Percentiles rank a stretch among this genome's conserved stretches.
These are phyloP conservation scores for Cercospora zeina DNA, from an alignment of 2,329 filamentous ascomycete genomes.

Conservation along the genomic window DNA sequence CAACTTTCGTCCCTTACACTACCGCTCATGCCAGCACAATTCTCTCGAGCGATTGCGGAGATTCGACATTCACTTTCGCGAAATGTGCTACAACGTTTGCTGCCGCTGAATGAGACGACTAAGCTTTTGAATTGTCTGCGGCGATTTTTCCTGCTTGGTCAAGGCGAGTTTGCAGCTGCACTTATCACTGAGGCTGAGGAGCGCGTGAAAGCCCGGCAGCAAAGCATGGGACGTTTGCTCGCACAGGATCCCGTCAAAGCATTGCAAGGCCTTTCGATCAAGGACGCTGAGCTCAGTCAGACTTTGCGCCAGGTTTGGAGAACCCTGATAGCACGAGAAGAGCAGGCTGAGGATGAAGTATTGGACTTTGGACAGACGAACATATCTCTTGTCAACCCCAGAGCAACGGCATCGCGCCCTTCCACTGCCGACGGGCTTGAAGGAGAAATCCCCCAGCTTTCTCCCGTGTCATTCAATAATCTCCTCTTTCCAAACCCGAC, in stretches of 20 bases:
- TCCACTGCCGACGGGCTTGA: constrained; percentile 44
- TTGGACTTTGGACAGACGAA: constrained; percentile 80
- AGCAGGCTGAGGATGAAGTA: constrained; percentile 71
- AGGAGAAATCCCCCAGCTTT: constrained; percentile 45
- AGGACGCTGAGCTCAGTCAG: constrained; percentile 81
- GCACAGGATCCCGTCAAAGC: constrained; percentile 54
- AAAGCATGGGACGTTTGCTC: constrained; percentile 55
- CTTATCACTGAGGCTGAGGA: constrained; percentile 83
- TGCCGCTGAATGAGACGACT: constrained; percentile 74
- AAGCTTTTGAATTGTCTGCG: constrained; percentile 75
- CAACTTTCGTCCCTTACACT: constrained; percentile 68
- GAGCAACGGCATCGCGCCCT: constrained; percentile 42
- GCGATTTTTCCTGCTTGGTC: constrained; percentile 82
- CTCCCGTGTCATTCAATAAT: constrained; percentile 67
- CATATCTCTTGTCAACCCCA: constrained; percentile 65
- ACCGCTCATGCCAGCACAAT: constrained; percentile 69
- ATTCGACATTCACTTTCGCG: constrained; percentile 81
- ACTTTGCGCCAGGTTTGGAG: constrained; percentile 78
- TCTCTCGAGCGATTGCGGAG: constrained; percentile 70
- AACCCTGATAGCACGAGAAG: constrained; percentile 72
- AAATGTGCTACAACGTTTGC: constrained; percentile 76
- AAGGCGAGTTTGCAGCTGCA: constrained; percentile 88
- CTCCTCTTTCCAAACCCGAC: constrained; percentile 78
- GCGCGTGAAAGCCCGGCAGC: constrained; percentile 72
- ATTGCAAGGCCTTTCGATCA: constrained; percentile 67